A percentile compares a stretch with the other conserved stretches of the same genome.
phyloP scores from a whole-genome alignment of 805 yeast species.

The Starmerella scarabaei region DNA sequence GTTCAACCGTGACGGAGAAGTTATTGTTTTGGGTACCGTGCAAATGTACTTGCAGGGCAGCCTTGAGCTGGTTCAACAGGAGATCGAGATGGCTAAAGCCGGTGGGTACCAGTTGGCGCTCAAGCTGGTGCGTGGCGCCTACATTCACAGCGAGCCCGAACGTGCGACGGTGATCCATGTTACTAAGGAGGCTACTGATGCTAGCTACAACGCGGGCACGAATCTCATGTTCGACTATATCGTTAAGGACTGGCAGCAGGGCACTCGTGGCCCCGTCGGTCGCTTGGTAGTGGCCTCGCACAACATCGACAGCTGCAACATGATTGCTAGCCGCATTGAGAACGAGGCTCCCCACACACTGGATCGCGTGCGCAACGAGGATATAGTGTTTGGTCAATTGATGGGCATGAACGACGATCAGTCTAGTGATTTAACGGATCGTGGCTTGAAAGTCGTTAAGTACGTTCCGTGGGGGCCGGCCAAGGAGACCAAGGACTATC shows the following conservation, averaged over 20 bases:
- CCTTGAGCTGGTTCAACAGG: constrained; percentile 44
- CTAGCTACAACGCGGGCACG: constrained; percentile 59
- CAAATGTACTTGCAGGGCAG: constrained; percentile 82
- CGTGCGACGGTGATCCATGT: constrained; percentile 55
- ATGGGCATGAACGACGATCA: constrained; percentile 92
- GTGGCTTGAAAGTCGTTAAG: constrained; percentile 67
- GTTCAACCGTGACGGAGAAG: constrained; percentile 50
- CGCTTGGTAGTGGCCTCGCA: constrained; percentile 79
- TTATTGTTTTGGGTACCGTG: constrained; percentile 74
- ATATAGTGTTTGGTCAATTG: constrained; percentile 73
- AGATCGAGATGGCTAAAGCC: constrained; percentile 49
- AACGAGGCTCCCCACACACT: constrained; percentile 23
- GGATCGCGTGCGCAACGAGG: constrained; percentile 23
- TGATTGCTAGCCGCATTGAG: constrained; percentile 48
- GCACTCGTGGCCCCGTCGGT: constrained; percentile 34
- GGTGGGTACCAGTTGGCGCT: constrained; percentile 61
- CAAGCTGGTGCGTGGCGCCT: constrained; percentile 91
- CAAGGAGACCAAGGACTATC: constrained; percentile 77
- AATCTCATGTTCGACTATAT: constrained; percentile 48
- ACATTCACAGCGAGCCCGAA: constrained; percentile 75
- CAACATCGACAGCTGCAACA: constrained; percentile 61
- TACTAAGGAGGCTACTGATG: constrained; percentile 71
- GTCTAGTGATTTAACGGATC: constrained; percentile 56
- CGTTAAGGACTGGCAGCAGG: constrained; percentile 29
- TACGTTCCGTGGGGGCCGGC: constrained; percentile 99